A percentile compares a stretch with the other conserved stretches of the same genome.
These are phyloP conservation scores for Closterium sp. DNA, from an alignment of 139 green algal genomes.

Conservation along the genomic window DNA sequence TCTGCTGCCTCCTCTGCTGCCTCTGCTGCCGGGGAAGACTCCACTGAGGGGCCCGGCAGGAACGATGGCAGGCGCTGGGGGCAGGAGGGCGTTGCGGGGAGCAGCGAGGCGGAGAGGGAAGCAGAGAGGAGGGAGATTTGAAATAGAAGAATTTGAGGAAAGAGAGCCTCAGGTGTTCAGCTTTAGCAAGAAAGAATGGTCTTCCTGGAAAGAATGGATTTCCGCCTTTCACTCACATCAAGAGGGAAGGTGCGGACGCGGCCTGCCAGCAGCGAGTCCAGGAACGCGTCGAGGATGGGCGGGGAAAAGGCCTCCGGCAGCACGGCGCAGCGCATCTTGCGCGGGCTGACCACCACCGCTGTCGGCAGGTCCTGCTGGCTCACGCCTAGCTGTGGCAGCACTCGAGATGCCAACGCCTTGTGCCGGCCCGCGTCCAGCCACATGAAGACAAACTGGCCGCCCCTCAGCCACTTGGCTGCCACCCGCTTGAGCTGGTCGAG, in stretches of 20 bases:
- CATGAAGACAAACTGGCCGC: conserved; percentile 21
- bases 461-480: background rate
- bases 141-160: too few species aligned
- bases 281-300: background rate
- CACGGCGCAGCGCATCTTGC: background rate
- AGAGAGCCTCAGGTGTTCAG: too few species aligned
- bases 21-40: background rate
- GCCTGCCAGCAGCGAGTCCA: background rate
- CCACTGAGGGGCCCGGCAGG: background rate
- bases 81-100: background rate
- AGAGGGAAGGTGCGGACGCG: background rate
- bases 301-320: background rate
- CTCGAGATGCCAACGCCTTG: background rate
- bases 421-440: conserved; percentile 3
- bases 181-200: background rate
- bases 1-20: background rate
- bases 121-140: background rate
- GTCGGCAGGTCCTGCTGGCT: background rate
- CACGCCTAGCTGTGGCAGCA: background rate
- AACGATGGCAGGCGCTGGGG: background rate
- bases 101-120: background rate
- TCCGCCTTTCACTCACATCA: background rate
- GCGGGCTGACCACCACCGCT: conserved; percentile 3
- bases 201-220: too few species aligned
- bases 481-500: background rate